Evolutionary conservation across 495 filamentous ascomycete genomes (phyloP).

Genomic region (Bacidia rubella): DNA sequence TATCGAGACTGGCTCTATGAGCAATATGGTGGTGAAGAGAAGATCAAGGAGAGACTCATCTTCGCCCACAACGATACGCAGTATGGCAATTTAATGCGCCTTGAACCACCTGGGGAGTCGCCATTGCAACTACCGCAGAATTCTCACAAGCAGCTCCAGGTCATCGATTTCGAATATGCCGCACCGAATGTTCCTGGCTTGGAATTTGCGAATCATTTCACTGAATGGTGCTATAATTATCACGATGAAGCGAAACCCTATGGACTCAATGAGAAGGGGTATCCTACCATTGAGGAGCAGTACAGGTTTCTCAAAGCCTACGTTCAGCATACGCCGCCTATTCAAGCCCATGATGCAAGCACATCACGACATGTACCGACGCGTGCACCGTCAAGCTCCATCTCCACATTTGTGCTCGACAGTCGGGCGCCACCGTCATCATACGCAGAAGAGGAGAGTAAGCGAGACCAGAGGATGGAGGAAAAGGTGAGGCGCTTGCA

Average conservation of each 20-base stretch:
- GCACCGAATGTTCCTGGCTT: conserved; percentile 75
- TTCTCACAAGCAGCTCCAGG: conserved; percentile 84
- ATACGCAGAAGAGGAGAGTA: conserved; percentile 40
- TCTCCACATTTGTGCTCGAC: conserved; percentile 59
- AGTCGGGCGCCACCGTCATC: conserved; percentile 42
- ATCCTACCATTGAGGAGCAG: conserved; percentile 73
- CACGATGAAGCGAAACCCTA: conserved; percentile 53
- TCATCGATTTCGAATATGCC: conserved; percentile 98
- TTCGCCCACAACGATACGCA: conserved; percentile 99
- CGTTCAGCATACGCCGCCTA: conserved; percentile 58
- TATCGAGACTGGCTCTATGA: conserved; percentile 63
- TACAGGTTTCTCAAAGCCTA: conserved; percentile 74
- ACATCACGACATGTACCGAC: conserved; percentile 42
- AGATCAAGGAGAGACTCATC: conserved; percentile 60
- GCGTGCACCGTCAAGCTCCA: conserved; percentile 24
- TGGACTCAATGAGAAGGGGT: conserved; percentile 50
- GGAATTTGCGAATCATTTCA: conserved; percentile 97
- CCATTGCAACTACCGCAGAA: conserved; percentile 80
- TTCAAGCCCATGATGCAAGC: conserved; percentile 32
- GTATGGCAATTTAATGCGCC: conserved; percentile 94
- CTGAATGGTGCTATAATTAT: conserved; percentile 98
- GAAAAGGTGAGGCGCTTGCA: conserved; percentile 52
- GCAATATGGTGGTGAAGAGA: conserved; percentile 51
- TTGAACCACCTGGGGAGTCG: conserved; percentile 69
- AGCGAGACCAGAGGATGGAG: conserved; percentile 45